phyloP scores from a whole-genome alignment of 192 early-diverging fungal species.

The Coemansia sp. region DNA sequence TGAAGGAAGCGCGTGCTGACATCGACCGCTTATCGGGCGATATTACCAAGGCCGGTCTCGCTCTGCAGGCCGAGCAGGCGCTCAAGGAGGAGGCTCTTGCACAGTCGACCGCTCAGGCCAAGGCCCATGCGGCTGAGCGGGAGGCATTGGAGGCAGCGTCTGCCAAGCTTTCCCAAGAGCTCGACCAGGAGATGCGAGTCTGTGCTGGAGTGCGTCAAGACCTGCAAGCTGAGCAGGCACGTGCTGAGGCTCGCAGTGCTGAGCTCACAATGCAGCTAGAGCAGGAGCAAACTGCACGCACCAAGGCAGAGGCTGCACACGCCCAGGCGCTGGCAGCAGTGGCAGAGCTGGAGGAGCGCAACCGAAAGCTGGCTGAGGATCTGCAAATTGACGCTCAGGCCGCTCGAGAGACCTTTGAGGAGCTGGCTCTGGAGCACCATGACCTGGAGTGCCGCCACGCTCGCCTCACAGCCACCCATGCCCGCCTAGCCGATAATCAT shows the following conservation, averaged over 20 bases:
- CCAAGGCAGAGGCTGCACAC: slow-evolving; percentile 8
- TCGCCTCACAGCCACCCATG: slow-evolving; percentile 18
- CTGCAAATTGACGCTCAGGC: slow-evolving; percentile 50
- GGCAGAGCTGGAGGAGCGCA: slow-evolving; percentile 26
- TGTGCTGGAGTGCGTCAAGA: background rate
- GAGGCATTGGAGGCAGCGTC: slow-evolving; percentile 10
- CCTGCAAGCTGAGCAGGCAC: slow-evolving; percentile 7
- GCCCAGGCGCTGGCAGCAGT: slow-evolving; percentile 15
- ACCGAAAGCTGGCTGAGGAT: slow-evolving; percentile 29
- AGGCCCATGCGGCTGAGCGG: slow-evolving; percentile 7
- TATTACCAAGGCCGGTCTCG: background rate
- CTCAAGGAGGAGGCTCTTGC: slow-evolving; percentile 6
- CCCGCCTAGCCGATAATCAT: slow-evolving; percentile 25
- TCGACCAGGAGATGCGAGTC: background rate
- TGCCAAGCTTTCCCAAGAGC: slow-evolving; percentile 8
- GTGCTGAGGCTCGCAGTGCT: background rate
- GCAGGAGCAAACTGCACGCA: slow-evolving; percentile 14
- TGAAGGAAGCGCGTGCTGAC: slow-evolving; percentile 18
- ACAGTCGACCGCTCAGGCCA: slow-evolving; percentile 12
- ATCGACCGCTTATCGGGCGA: slow-evolving; percentile 15
- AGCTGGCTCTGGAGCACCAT: slow-evolving; percentile 44
- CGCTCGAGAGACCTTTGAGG: slow-evolving; percentile 38
- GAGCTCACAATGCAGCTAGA: slow-evolving; percentile 15
- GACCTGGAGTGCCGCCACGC: slow-evolving; percentile 28
- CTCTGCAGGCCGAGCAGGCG: slow-evolving; percentile 13